Evolutionary conservation across 768 basidiomycete genomes (phyloP), one percentile per base, ranked within the genome.

Genomic region (Lepiota venenata): DNA sequence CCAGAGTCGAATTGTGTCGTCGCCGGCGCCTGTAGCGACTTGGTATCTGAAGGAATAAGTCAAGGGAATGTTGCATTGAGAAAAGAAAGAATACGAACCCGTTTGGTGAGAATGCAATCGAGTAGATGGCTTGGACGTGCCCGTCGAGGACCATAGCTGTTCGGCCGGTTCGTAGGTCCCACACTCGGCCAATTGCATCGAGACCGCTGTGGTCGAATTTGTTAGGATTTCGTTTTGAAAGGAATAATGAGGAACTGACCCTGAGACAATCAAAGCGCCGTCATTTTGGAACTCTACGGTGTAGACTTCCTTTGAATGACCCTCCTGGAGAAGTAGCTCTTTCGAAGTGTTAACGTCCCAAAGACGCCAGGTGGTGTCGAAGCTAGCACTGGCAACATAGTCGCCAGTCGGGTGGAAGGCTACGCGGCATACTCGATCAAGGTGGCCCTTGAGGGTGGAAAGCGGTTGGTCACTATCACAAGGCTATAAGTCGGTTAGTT

Each of bases 141-240:
- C 97, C 97, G 59, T 98, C 96, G 35, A 99, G 82, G 3, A 98
- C 93, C 94, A 98, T 97, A 0, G 94, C 93, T 1, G 96, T 98
- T 63, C 91, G 78, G 6, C 97, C 97, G 12, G 94, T 95, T 44
- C 97, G 83, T 16, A 96, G 67, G 70, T 99, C 97, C 97, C 97
- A 99, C 3, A 98, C 89, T 29, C 97, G 86, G 0, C 93, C 97
- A 63, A 98, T 93, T 1, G 94, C 95, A 63, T 99, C 97, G 20
- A 98, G 80, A 18, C 97, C 97, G 29, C 95, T 98, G 60, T 15
- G 9, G 32, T 32, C 6, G 10, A 32, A 32, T 32, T 11, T 32
- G 32, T 32, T 20, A 50, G 16, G 56, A 16, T n/a, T n/a, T n/a
- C n/a, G n/a, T n/a, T n/a, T n/a, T n/a, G n/a, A n/a, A n/a, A n/a